These are phyloP conservation scores for Eucalyptus polybractea DNA, from an alignment of 345 rosid species.

Conservation along the genomic window DNA sequence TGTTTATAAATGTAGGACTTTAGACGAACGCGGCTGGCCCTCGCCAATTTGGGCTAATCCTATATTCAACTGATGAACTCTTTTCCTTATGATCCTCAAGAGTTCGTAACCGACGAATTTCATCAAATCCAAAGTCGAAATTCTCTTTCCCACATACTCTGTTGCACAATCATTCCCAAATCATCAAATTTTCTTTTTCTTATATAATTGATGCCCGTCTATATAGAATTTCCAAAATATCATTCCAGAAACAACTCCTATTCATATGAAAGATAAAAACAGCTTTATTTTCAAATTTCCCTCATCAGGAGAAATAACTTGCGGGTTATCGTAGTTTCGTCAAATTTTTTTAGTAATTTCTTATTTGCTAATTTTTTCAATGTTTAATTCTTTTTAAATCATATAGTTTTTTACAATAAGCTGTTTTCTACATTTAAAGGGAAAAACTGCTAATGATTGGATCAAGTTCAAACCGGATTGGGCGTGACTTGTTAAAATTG, in stretches of 20 bases:
- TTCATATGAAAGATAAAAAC: neutral
- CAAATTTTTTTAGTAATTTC: neutral
- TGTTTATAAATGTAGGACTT: neutral
- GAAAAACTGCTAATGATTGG: neutral
- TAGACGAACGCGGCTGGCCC: neutral
- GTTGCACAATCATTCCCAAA: neutral
- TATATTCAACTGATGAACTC: neutral
- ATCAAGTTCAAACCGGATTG: neutral
- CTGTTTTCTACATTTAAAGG: neutral
- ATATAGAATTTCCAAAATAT: neutral
- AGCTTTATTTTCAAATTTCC: no score
- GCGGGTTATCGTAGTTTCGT: neutral
- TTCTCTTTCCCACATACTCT: neutral
- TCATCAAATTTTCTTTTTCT: neutral
- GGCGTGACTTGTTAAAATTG: neutral
- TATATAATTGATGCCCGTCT: neutral
- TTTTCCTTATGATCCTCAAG: neutral
- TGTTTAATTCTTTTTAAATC: no score
- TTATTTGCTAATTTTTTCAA: no score
- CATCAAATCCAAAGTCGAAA: neutral
- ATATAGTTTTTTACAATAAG: neutral
- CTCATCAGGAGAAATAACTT: neutral
- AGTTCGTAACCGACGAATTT: neutral
- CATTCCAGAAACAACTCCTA: neutral
- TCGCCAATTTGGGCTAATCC: neutral